These are phyloP conservation scores for Vitis hybrid DNA, from an alignment of 177 flowering plant species.

Conservation along the genomic window DNA sequence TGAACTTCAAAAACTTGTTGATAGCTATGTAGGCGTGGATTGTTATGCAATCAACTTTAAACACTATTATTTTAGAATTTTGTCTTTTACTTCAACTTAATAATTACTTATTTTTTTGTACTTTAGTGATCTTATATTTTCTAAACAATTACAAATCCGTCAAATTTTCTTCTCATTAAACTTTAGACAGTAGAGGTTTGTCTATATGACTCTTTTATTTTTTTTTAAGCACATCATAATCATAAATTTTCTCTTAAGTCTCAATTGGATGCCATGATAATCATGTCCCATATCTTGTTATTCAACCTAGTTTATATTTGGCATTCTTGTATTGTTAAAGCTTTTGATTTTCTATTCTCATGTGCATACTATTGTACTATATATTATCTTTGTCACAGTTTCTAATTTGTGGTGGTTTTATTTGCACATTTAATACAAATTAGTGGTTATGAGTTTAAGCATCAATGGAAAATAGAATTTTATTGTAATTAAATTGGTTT, in stretches of 20 bases:
- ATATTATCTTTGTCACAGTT: no score
- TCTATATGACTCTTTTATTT: not conserved
- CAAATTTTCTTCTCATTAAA: slow-evolving; percentile 35
- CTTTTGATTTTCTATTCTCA: no score
- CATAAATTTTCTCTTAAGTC: not conserved
- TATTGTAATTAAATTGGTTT: no score
- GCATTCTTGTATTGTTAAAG: no score
- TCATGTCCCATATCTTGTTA: no score
- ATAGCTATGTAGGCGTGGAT: slow-evolving; percentile 39
- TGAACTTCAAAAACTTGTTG: slow-evolving; percentile 52
- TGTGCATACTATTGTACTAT: no score
- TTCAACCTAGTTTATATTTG: no score
- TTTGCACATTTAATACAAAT: no score
- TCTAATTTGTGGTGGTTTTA: no score
- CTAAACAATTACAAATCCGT: slow-evolving; percentile 42
- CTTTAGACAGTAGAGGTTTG: slow-evolving; percentile 51
- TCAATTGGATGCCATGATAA: no score
- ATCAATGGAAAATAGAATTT: no score
- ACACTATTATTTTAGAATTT: not conserved
- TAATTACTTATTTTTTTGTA: slow-evolving; percentile 4
- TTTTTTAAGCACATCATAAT: not conserved
- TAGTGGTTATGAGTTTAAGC: no score
- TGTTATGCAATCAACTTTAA: not conserved
- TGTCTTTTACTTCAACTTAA: not conserved
- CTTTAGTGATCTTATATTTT: slow-evolving; percentile 39